Evolutionary conservation across 139 green algal species (phyloP), one percentile per base, ranked within the genome.

Genomic region (Parachlorella kessleri): DNA sequence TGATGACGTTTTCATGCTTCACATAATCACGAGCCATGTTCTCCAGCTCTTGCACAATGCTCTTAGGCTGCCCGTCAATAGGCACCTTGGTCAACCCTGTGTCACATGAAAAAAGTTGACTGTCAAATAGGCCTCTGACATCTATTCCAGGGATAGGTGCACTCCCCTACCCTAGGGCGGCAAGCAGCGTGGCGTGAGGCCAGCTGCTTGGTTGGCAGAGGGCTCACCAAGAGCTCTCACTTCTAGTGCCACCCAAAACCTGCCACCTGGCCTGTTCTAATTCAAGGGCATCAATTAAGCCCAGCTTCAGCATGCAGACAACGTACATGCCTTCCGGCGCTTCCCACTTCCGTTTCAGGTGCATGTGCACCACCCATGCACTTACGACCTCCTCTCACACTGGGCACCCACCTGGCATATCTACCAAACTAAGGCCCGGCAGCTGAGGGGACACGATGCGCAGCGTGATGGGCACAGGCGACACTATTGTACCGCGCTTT

Each of bases 391-490:
- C 21, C 14, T 59, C n/a, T n/a, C n/a, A n/a, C n/a, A n/a, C n/a
- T n/a, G n/a, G n/a, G n/a, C n/a, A n/a, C n/a, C n/a, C 21, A 94
- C 92, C 94, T 76, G 96, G 96, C 93, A 99, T 97, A 79, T 99
- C 96, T 36, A 99, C 94, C 73, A 99, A 85, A 1, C 95, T 98
- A 35, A 99, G 85, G 77, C 96, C 97, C 38, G 95, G 96, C 68
- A 98, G 92, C 64, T 97, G 84, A 4, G 93, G 91, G 0, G 93
- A 98, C 67, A 93, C 91, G 32, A 99, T 91, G 35, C 91, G 96
- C 39, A 99, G 90, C 84, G 96, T 95, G 72, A 99, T 99, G 66
- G 96, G 94, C 68, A 98, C 91, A 0, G 95, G 92, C 24, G 94
- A 97, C 18, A 99, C 96, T 37, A 88, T 88, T 35, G 92, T 95